Conservation (phyloP, 306 rosid species). For the Sesbania bispinosa region DNA sequence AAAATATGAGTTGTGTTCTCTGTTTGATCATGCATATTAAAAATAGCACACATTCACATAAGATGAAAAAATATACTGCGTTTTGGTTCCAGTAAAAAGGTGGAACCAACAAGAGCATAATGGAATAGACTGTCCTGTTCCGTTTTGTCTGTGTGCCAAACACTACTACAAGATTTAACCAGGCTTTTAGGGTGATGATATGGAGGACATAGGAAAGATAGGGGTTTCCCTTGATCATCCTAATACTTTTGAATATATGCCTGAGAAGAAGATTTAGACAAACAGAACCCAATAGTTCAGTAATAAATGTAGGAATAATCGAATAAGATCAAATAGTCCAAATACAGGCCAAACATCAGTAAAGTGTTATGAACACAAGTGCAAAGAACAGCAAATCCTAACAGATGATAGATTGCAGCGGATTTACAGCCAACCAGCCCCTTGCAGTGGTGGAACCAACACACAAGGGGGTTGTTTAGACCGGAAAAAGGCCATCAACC, state of each 20-base stretch:
- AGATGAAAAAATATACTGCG: too few species aligned
- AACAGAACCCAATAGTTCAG: not conserved
- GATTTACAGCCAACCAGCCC: too few species aligned
- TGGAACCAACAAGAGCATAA: too few species aligned
- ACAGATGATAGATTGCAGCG: too few species aligned
- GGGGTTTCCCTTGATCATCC: not conserved
- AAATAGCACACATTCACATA: too few species aligned
- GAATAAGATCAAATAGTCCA: not conserved
- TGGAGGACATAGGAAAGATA: not conserved
- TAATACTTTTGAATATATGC: not conserved
- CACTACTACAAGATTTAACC: conserved; percentile 3
- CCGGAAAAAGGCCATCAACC: not conserved
- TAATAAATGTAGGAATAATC: not conserved
- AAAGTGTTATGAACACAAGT: not conserved
- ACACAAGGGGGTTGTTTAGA: not conserved
- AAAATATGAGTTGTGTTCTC: too few species aligned
- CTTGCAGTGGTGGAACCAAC: not conserved
- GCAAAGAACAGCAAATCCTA: not conserved
- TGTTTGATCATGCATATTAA: too few species aligned
- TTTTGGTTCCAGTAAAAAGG: too few species aligned
- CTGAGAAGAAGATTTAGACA: not conserved
- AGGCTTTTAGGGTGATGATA: conserved; percentile 4
- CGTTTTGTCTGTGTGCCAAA: too few species aligned
- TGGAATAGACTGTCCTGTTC: too few species aligned
- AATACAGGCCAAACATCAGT: not conserved